phyloP scores from a whole-genome alignment of 768 basidiomycete species.

The Dendrothele bispora region DNA sequence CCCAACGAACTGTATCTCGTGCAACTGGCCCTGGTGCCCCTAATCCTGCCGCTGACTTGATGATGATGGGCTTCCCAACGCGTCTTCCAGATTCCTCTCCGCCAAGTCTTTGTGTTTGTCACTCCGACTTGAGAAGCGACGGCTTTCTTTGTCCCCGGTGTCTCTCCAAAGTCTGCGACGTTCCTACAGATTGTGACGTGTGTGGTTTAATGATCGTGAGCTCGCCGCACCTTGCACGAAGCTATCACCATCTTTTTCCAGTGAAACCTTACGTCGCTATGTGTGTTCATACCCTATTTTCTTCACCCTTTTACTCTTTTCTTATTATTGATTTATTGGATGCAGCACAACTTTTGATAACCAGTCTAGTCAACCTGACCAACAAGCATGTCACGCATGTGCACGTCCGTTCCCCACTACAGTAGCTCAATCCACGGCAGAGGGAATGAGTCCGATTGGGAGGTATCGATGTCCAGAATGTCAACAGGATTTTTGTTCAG shows the following conservation, averaged over 20 bases:
- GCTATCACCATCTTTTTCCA: conserved; percentile 94
- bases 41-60: conserved; percentile 81
- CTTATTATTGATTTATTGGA: background rate
- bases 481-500: conserved; percentile 83
- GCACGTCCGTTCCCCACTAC: conserved; percentile 63
- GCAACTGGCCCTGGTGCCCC: conserved; percentile 42
- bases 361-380: conserved; percentile 27
- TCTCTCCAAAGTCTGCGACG: conserved; percentile 91
- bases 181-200: conserved; percentile 96
- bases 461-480: conserved; percentile 92
- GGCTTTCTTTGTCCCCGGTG: conserved; percentile 97
- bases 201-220: conserved; percentile 98
- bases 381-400: conserved; percentile 73
- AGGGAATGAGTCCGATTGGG: conserved; percentile 82
- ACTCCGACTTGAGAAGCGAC: conserved; percentile 87
- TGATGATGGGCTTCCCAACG: conserved; percentile 99
- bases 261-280: conserved; percentile 82
- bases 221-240: conserved; percentile 94
- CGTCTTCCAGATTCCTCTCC: conserved; percentile 82
- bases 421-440: conserved; percentile 34
- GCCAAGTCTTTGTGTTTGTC: conserved; percentile 88
- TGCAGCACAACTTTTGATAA: conserved; percentile 41
- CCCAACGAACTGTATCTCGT: conserved; percentile 61
- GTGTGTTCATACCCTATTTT: conserved; percentile 48
- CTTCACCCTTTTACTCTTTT: conserved; percentile 6